Conservation (phyloP, 768 basidiomycete species). For the Termitomyces sp. region DNA sequence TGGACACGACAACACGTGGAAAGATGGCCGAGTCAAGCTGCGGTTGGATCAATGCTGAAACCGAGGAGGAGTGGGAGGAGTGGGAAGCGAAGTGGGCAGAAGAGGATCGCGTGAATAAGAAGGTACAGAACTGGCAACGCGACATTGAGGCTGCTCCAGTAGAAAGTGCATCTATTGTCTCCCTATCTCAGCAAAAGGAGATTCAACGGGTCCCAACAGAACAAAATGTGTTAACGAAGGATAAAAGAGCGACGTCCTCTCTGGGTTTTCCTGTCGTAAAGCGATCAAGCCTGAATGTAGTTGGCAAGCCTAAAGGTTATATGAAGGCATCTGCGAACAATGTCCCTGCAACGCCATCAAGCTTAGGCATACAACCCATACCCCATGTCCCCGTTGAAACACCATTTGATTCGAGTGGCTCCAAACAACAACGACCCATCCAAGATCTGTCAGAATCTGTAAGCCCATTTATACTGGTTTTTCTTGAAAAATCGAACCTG, state of each 20-base stretch:
- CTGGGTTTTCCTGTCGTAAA: conserved; percentile 44
- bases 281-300: conserved; percentile 18
- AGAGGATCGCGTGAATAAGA: conserved; percentile 19
- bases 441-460: conserved; percentile 25
- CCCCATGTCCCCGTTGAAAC: background rate
- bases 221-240: background rate
- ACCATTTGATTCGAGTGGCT: background rate
- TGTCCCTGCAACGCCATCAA: conserved; percentile 2
- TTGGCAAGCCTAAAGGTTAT: conserved; percentile 20
- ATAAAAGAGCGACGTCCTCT: conserved; percentile 18
- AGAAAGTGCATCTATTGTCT: conserved; percentile 6
- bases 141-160: conserved; percentile 11
- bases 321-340: background rate
- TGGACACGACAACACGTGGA: conserved; percentile 19
- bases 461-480: conserved; percentile 4
- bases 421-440: conserved; percentile 7
- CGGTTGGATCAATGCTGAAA: conserved; percentile 35
- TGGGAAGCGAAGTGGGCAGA: conserved; percentile 35
- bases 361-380: background rate
- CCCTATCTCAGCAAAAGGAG: conserved; percentile 5
- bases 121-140: conserved; percentile 22
- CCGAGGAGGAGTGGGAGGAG: conserved; percentile 44
- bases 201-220: background rate
- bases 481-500: background rate
- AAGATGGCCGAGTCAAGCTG: conserved; percentile 17